Conservation (phyloP, 1,284 basidiomycete species). For the Pseudozyma tsukubaensis region DNA sequence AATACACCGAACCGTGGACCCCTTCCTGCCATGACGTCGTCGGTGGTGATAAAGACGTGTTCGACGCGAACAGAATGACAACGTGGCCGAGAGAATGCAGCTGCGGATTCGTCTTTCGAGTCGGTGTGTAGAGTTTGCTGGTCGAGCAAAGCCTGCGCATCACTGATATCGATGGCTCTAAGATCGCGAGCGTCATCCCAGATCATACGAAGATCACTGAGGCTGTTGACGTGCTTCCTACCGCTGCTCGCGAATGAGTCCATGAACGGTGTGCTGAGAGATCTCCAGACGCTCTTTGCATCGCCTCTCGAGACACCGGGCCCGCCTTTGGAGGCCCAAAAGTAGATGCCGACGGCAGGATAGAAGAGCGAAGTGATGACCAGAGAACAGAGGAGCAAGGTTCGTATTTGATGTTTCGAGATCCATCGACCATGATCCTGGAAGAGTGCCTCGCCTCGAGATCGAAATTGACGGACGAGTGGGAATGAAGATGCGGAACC, state of each 20-base stretch:
- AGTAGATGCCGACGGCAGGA: constrained; percentile 66
- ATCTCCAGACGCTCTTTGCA: constrained; percentile 60
- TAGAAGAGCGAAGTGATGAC: constrained; percentile 95
- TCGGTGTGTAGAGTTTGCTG: constrained; percentile 10
- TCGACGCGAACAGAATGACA: constrained; percentile 55
- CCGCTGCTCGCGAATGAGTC: constrained; percentile 61
- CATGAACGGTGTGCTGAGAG: constrained; percentile 61
- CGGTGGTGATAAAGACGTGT: constrained; percentile 65
- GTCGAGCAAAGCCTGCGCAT: constrained; percentile 38
- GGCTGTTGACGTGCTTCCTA: constrained; percentile 57
- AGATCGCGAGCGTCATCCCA: constrained; percentile 66
- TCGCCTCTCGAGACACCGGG: constrained; percentile 60
- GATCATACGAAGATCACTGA: constrained; percentile 64
- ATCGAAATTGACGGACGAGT: constrained; percentile 29
- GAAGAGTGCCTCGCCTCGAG: constrained; percentile 36
- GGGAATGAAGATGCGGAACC: constrained; percentile 34
- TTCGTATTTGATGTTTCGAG: constrained; percentile 82
- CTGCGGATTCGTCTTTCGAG: background rate
- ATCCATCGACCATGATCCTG: constrained; percentile 61
- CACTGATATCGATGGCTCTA: constrained; percentile 50
- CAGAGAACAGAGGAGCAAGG: constrained; percentile 89
- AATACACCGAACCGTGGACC: constrained; percentile 61
- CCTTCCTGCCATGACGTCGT: constrained; percentile 58
- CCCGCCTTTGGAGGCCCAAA: constrained; percentile 64
- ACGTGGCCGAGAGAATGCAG: constrained; percentile 29